A percentile compares a stretch with the other conserved stretches of the same genome.
Evolutionary conservation across 2,329 filamentous ascomycete species (phyloP).

Genomic region (Apiospora rasikravindrae): DNA sequence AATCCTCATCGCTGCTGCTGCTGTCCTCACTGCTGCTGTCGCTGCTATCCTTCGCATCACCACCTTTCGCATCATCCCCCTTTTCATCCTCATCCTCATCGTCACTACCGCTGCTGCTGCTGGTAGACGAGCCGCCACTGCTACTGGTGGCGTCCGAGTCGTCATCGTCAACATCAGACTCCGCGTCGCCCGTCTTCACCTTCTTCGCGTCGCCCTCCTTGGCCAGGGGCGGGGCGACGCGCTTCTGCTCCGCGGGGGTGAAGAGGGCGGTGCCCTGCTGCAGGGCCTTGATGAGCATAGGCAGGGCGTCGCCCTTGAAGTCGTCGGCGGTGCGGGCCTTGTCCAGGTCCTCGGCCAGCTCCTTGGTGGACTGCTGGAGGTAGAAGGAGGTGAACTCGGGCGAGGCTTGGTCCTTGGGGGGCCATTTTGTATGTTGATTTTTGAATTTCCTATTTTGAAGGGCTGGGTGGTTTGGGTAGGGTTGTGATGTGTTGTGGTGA

Average conservation of each 20-base stretch:
- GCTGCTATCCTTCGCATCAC: not conserved
- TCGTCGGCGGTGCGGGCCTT: slow-evolving; percentile 71
- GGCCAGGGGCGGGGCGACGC: slow-evolving; percentile 25
- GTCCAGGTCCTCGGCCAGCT: slow-evolving; percentile 77
- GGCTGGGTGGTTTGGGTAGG: not conserved
- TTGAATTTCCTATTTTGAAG: too few relatives aligned
- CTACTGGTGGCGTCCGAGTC: not conserved
- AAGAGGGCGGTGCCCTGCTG: slow-evolving; percentile 71
- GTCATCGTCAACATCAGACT: not conserved
- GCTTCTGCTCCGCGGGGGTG: slow-evolving; percentile 54
- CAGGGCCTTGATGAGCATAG: slow-evolving; percentile 69
- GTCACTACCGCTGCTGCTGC: not conserved
- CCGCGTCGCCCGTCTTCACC: slow-evolving; percentile 21
- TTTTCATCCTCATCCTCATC: slow-evolving; percentile 1
- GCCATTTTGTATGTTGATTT: not conserved
- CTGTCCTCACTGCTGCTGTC: slow-evolving; percentile 14
- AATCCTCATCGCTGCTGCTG: slow-evolving; percentile 18
- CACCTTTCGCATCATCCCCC: not conserved
- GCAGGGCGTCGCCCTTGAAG: slow-evolving; percentile 69
- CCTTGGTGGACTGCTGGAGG: slow-evolving; percentile 69
- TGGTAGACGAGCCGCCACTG: not conserved
- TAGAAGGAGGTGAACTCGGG: slow-evolving; percentile 68
- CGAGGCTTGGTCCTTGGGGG: not conserved
- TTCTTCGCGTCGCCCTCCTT: slow-evolving; percentile 27
- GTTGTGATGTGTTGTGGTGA: not conserved